These are phyloP conservation scores for Citrus unshiu DNA, from an alignment of 345 rosid species.

Conservation along the genomic window DNA sequence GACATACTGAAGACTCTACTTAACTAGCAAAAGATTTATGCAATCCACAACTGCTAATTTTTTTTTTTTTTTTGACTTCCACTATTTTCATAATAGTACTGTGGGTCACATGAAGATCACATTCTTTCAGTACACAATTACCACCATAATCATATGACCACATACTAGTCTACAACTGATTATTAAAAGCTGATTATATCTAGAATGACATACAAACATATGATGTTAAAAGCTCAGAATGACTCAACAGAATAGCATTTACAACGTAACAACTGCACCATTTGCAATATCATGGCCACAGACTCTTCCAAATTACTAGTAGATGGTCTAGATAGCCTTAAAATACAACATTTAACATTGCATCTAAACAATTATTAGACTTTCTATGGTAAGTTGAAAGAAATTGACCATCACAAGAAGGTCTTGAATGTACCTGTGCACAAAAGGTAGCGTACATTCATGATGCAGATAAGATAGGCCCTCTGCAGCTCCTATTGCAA, in stretches of 20 bases:
- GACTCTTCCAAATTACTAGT: neutral
- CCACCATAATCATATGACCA: neutral
- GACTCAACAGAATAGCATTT: neutral
- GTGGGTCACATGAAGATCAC: neutral
- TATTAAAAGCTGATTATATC: neutral
- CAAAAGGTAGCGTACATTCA: slow-evolving; percentile 82
- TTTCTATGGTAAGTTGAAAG: neutral
- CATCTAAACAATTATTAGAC: neutral
- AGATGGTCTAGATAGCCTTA: neutral
- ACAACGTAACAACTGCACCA: neutral
- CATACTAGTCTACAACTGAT: neutral
- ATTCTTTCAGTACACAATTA: neutral
- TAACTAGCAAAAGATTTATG: neutral
- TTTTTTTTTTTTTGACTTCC: neutral
- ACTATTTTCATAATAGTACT: neutral
- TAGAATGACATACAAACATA: neutral
- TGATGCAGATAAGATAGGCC: slow-evolving; percentile 84
- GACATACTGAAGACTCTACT: neutral
- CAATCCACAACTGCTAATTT: neutral
- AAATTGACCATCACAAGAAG: neutral
- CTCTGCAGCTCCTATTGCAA: slow-evolving; percentile 96
- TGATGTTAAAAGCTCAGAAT: neutral
- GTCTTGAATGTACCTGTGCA: slow-evolving; percentile 66
- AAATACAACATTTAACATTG: neutral
- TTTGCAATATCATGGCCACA: neutral